phyloP scores from a whole-genome alignment of 441 rosid species.

The Adansonia madagascariensis region DNA sequence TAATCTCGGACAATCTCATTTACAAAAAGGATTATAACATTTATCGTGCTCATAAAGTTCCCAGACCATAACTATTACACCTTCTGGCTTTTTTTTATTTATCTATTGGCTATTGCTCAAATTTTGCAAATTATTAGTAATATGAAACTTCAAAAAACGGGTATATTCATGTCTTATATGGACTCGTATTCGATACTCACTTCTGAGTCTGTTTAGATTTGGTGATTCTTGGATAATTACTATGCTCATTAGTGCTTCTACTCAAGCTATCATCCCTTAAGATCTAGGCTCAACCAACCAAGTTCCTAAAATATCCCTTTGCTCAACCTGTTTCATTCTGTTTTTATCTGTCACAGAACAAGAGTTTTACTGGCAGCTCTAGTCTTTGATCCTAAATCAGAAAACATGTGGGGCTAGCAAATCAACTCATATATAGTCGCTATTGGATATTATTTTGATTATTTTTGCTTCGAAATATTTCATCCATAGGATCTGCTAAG shows the following conservation, averaged over 20 bases:
- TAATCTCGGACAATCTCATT: too few relatives aligned
- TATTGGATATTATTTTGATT: neutral
- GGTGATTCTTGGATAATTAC: neutral
- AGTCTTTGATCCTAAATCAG: neutral
- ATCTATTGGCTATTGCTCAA: too few relatives aligned
- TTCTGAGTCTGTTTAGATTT: neutral
- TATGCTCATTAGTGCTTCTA: neutral
- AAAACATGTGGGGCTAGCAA: too few relatives aligned
- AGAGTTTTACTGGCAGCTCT: neutral
- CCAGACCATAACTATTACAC: too few relatives aligned
- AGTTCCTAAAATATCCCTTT: neutral
- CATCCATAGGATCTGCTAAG: neutral
- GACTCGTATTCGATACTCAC: too few relatives aligned
- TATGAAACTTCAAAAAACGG: too few relatives aligned
- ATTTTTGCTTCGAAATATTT: neutral
- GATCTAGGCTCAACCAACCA: neutral
- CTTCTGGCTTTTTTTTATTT: too few relatives aligned
- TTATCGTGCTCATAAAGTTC: too few relatives aligned
- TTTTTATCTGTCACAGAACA: neutral
- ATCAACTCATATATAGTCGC: neutral
- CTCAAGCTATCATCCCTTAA: neutral
- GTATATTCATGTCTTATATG: too few relatives aligned
- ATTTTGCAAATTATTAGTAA: too few relatives aligned
- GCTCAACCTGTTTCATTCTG: neutral
- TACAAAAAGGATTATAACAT: too few relatives aligned